Evolutionary conservation across 345 rosid species (phyloP).

Genomic region (Streptanthus diversifolius): DNA sequence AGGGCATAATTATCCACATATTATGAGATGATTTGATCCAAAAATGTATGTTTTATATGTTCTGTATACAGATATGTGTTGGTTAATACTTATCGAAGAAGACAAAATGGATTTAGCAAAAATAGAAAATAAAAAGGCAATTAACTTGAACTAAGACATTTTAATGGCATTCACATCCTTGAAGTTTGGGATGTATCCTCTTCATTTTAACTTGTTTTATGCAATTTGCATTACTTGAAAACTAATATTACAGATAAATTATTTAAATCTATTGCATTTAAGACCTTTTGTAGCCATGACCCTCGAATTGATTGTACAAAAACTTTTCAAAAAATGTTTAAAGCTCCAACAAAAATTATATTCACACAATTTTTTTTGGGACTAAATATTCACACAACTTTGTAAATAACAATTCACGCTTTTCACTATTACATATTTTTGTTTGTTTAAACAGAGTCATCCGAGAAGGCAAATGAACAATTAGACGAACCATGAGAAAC

Average conservation of each 20-base stretch:
- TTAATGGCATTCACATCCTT: not conserved
- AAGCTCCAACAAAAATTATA: conserved; percentile 10
- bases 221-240: not conserved
- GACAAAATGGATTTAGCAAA: not conserved
- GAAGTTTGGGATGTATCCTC: not conserved
- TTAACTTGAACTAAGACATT: not conserved
- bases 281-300: not conserved
- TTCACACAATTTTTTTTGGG: not conserved
- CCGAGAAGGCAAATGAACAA: conserved; percentile 31
- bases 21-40: not conserved
- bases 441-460: conserved; percentile 15
- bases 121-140: not conserved
- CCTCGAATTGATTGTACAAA: not conserved
- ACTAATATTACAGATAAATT: not conserved
- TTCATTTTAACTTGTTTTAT: not conserved
- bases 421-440: not conserved
- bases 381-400: conserved; percentile 7
- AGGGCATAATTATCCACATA: not conserved
- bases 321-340: not conserved
- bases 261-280: not conserved
- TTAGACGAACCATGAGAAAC: conserved; percentile 26
- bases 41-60: not conserved
- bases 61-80: not conserved
- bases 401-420: not conserved
- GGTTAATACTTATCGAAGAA: not conserved